Evolutionary conservation across 345 rosid species (phyloP).

Genomic region (Clausena lansium): DNA sequence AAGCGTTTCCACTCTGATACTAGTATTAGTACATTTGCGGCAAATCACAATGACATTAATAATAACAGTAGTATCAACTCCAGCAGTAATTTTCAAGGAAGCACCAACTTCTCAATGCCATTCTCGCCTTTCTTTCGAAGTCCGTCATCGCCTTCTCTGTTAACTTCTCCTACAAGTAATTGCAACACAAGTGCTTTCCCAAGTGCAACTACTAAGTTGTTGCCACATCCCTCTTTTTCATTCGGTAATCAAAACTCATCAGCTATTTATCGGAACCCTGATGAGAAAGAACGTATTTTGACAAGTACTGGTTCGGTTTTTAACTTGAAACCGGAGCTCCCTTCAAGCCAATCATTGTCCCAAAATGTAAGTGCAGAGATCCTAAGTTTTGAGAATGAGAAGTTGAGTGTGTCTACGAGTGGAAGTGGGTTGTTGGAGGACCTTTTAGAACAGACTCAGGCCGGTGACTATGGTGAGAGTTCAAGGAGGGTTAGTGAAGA

Average conservation of each 20-base stretch:
- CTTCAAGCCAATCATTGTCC: conserved; percentile 60
- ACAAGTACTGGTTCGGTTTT: conserved; percentile 19
- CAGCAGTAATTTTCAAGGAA: not conserved
- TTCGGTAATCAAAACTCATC: conserved; percentile 20
- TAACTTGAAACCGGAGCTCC: conserved; percentile 57
- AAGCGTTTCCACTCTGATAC: conserved; percentile 27
- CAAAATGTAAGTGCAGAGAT: conserved; percentile 22
- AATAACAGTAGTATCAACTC: not conserved
- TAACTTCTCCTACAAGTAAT: conserved; percentile 17
- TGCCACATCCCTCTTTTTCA: conserved; percentile 24
- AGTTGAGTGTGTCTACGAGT: conserved; percentile 18
- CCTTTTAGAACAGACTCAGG: conserved; percentile 51
- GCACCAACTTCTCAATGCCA: conserved; percentile 29
- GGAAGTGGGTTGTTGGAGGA: conserved; percentile 52
- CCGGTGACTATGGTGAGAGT: conserved; percentile 29
- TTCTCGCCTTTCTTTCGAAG: conserved; percentile 30
- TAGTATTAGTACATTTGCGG: not conserved
- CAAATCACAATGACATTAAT: not conserved
- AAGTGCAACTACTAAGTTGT: not conserved
- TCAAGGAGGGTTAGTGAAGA: conserved; percentile 15
- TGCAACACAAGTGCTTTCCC: not conserved
- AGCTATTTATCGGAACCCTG: conserved; percentile 25
- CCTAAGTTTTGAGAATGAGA: conserved; percentile 4
- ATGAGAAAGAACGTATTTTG: conserved; percentile 25
- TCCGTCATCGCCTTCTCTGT: conserved; percentile 23